Conservation (phyloP, 192 early-diverging fungal species). For the Rhizoclosmatium globosum region DNA sequence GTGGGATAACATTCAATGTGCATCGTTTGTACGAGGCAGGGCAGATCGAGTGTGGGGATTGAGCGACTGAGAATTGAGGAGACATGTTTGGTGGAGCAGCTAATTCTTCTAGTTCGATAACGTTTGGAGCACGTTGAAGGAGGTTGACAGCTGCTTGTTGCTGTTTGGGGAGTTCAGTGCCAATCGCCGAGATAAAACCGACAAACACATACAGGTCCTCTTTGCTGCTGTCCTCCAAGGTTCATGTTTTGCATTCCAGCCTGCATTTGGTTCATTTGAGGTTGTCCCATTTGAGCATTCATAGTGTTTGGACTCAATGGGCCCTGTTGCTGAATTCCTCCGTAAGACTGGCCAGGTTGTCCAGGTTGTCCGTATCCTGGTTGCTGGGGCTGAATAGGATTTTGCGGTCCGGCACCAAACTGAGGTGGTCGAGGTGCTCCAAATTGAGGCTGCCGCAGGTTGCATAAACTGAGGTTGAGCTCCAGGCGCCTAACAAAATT, state of each 20-base stretch:
- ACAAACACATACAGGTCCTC: background rate
- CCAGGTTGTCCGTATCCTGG: constrained; percentile 11
- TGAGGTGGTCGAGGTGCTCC: constrained; percentile 20
- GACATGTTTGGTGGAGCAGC: constrained; percentile 13
- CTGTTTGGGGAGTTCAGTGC: background rate
- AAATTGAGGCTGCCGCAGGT: constrained; percentile 31
- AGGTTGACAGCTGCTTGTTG: constrained; percentile 28
- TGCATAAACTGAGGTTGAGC: constrained; percentile 22
- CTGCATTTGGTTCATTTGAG: constrained; percentile 19
- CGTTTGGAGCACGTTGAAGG: constrained; percentile 20
- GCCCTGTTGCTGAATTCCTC: background rate
- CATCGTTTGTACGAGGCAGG: constrained; percentile 84
- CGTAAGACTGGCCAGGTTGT: background rate
- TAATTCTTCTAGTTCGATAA: constrained; percentile 22
- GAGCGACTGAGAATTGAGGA: constrained; percentile 49
- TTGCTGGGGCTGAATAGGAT: background rate
- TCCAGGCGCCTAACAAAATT: background rate
- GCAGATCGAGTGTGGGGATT: constrained; percentile 67
- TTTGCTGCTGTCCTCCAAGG: constrained; percentile 8
- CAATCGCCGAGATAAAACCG: background rate
- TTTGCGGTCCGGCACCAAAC: constrained; percentile 11
- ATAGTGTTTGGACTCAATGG: background rate
- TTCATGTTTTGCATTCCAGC: constrained; percentile 37
- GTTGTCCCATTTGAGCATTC: background rate
- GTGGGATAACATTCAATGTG: constrained; percentile 90